Evolutionary conservation across 169 alveolate species (phyloP), one percentile per base, ranked within the genome.

Genomic region (Plasmodium sp.): DNA sequence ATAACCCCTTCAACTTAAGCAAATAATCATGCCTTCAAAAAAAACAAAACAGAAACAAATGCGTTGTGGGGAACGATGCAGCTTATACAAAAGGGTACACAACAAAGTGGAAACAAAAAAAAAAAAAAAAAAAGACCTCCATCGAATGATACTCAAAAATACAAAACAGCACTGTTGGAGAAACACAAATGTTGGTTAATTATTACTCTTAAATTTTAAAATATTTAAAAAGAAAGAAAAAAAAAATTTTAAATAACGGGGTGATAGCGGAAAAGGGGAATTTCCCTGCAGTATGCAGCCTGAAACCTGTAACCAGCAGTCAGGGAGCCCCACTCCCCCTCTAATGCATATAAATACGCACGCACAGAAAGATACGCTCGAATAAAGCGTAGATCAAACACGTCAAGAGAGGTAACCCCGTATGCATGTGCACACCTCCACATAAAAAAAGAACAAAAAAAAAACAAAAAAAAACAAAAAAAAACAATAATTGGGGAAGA

Each of bases 151-250:
- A 67, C 39, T 9, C 84, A 22, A 80, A 80, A 80, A 43, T 43
- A 43, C 27, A 80, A 80, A 80, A 43, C 84, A 22, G 51, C 12
- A 43, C 48, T 12, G 1, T 31, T 41, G 16, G 22, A 22, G 2
- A 80, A 31, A n/a, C 10, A 18, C 84, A 80, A 43, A 43, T 80
- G 41, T 36, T n/a, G 16, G 34, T 80, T 39, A 43, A 43, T 80
- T 80, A 80, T 39, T 22, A 79, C 54, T 31, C 72, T 12, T 79
- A 79, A 79, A 79, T 43, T 79, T 79, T 79, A 79, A 79, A 41
- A 79, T 79, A 79, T 39, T 79, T 79, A 34, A 33, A 79, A 79
- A 79, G 43, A 79, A 79, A 79, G 43, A 43, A 14, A 39, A 39
- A 79, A 79, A 79, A 36, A 41, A 41, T 12, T 36, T 18, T 18